These are phyloP conservation scores for Endocalyx cinctus DNA, from an alignment of 2,329 filamentous ascomycete genomes.

Conservation along the genomic window DNA sequence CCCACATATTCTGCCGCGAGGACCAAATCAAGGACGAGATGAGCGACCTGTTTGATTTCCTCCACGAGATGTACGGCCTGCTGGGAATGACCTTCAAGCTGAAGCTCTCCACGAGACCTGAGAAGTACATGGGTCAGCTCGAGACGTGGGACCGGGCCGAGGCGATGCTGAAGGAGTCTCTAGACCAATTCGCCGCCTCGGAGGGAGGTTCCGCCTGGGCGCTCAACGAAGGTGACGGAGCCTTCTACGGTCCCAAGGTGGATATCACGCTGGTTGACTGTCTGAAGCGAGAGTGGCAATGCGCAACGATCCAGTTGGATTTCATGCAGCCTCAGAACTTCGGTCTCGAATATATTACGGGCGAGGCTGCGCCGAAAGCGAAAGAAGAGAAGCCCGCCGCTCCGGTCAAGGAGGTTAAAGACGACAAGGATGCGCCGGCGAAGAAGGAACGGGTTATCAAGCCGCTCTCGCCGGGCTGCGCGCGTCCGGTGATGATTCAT, in stretches of 20 bases:
- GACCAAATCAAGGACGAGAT: slow-evolving; percentile 59
- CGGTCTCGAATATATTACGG: slow-evolving; percentile 79
- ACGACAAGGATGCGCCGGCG: slow-evolving; percentile 32
- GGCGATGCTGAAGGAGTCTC: slow-evolving; percentile 68
- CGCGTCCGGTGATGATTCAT: slow-evolving; percentile 82
- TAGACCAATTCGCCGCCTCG: slow-evolving; percentile 67
- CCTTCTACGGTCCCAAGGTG: slow-evolving; percentile 98
- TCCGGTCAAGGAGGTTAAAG: slow-evolving; percentile 31
- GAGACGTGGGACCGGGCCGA: slow-evolving; percentile 90
- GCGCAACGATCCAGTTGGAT: slow-evolving; percentile 90
- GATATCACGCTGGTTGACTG: slow-evolving; percentile 93
- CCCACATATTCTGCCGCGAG: slow-evolving; percentile 78
- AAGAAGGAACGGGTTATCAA: slow-evolving; percentile 34
- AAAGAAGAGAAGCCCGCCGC: slow-evolving; percentile 30
- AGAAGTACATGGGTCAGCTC: slow-evolving; percentile 83
- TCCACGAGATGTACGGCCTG: slow-evolving; percentile 67
- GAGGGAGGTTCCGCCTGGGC: slow-evolving; percentile 67
- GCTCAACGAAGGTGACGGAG: slow-evolving; percentile 89
- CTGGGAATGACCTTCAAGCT: slow-evolving; percentile 90
- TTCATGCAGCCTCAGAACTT: slow-evolving; percentile 85
- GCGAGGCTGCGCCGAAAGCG: slow-evolving; percentile 48
- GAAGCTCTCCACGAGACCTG: slow-evolving; percentile 84
- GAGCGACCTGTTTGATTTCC: slow-evolving; percentile 64
- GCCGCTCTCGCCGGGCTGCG: slow-evolving; percentile 62
- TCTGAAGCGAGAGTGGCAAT: slow-evolving; percentile 78